A percentile compares a stretch with the other conserved stretches of the same genome.
These are phyloP conservation scores for Mortierella polycephala DNA, from an alignment of 371 early-diverging fungal genomes.

Conservation along the genomic window DNA sequence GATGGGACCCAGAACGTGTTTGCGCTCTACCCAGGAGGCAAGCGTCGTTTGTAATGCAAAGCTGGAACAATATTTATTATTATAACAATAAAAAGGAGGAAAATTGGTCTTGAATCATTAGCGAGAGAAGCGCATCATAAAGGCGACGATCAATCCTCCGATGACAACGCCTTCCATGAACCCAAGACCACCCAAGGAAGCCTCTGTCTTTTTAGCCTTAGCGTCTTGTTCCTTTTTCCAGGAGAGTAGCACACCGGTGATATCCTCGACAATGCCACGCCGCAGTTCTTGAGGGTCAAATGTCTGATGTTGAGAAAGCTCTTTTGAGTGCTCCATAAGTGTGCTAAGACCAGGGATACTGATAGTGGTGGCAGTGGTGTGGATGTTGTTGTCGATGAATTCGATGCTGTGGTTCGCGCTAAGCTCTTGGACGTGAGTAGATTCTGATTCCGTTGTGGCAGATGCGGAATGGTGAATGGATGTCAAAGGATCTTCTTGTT, in stretches of 20 bases:
- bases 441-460: slow-evolving; percentile 20
- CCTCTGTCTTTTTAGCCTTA: slow-evolving; percentile 23
- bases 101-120: not conserved
- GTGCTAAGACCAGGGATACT: not conserved
- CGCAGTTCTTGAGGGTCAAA: slow-evolving; percentile 32
- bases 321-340: slow-evolving; percentile 7
- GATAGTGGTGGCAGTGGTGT: not conserved
- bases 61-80: not conserved
- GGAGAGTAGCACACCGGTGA: slow-evolving; percentile 28
- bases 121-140: slow-evolving; percentile 49
- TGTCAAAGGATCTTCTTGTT: slow-evolving; percentile 14
- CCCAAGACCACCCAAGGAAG: slow-evolving; percentile 33
- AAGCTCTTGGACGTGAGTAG: slow-evolving; percentile 21
- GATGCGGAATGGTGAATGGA: slow-evolving; percentile 29
- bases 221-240: slow-evolving; percentile 46
- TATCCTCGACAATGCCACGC: slow-evolving; percentile 36
- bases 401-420: not conserved
- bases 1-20: slow-evolving; percentile 35
- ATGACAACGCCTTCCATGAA: slow-evolving; percentile 52
- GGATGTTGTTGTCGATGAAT: not conserved
- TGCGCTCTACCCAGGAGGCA: slow-evolving; percentile 29
- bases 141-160: slow-evolving; percentile 49
- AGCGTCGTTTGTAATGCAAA: slow-evolving; percentile 2
- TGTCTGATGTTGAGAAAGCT: not conserved
- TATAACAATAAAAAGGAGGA: not conserved